Percentiles rank a stretch among this genome's conserved stretches.
These are phyloP conservation scores for Tolypocladium amazonense DNA, from an alignment of 2,329 filamentous ascomycete species.

Conservation along the genomic window DNA sequence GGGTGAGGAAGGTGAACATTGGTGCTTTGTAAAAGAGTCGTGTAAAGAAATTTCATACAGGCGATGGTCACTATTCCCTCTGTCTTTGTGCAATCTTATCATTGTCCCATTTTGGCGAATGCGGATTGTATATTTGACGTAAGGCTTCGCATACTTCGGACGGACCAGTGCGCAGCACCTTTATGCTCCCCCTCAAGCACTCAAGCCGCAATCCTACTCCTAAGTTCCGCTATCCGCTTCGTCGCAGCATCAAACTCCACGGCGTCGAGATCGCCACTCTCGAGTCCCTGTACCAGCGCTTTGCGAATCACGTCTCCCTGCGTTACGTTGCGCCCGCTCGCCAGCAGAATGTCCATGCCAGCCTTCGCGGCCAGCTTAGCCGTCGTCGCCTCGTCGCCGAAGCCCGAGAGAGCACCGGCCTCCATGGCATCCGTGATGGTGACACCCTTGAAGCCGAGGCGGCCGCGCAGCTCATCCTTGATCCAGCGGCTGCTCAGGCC, in stretches of 20 bases:
- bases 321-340: slow-evolving; percentile 7
- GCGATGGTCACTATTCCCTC: neutral
- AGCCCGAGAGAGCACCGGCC: slow-evolving; percentile 5
- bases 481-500: slow-evolving; percentile 9
- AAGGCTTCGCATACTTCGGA: neutral
- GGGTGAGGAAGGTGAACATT: neutral
- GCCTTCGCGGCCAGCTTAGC: slow-evolving; percentile 5
- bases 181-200: neutral
- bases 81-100: neutral
- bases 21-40: neutral
- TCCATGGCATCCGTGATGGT: slow-evolving; percentile 11
- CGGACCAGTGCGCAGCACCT: neutral
- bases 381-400: slow-evolving; percentile 3
- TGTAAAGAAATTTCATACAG: neutral
- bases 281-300: slow-evolving; percentile 5
- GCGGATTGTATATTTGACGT: neutral
- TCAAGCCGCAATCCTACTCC: slow-evolving; percentile 1
- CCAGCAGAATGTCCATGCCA: slow-evolving; percentile 10
- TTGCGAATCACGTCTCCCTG: slow-evolving; percentile 7
- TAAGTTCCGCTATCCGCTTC: slow-evolving; percentile 6
- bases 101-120: neutral
- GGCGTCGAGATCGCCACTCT: slow-evolving; percentile 2
- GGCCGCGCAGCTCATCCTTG: slow-evolving; percentile 8
- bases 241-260: slow-evolving; percentile 9
- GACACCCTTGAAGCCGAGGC: slow-evolving; percentile 8